Evolutionary conservation across 23 red algal genomes (phyloP).

Genomic region (Gracilaria domingensis): DNA sequence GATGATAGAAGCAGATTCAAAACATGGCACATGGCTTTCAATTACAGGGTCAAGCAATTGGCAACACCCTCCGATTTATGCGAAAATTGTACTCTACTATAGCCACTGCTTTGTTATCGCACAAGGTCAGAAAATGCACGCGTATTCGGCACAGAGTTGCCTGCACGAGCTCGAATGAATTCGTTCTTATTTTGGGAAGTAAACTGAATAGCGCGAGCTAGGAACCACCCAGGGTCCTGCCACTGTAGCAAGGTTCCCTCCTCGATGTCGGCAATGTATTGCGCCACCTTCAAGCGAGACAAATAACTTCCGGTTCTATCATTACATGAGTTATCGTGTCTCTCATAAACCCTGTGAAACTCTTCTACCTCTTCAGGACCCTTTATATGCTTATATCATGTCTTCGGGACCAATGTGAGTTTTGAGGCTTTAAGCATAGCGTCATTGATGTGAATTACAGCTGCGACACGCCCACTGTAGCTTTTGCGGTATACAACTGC

Average conservation of each 20-base stretch:
- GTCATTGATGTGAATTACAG: conserved; percentile 10
- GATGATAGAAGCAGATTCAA: not conserved
- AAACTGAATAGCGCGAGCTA: conserved; percentile 42
- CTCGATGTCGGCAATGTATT: not conserved
- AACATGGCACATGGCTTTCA: conserved; percentile 16
- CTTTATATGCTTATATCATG: not conserved
- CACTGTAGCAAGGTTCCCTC: conserved; percentile 14
- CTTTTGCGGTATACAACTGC: not conserved
- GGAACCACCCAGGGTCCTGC: conserved; percentile 46
- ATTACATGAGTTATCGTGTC: not conserved
- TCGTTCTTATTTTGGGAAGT: not conserved
- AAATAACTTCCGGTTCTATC: not conserved
- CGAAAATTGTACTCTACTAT: not conserved
- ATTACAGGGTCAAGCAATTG: not conserved
- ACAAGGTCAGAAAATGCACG: not conserved
- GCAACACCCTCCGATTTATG: not conserved
- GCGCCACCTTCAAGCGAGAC: not conserved
- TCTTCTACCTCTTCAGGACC: not conserved
- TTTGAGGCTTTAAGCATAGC: not conserved
- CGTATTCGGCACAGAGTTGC: not conserved
- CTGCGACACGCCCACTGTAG: not conserved
- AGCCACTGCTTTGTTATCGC: not conserved
- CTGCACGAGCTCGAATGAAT: conserved; percentile 5
- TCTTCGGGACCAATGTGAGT: conserved; percentile 1
- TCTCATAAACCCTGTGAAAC: conserved; percentile 1